phyloP scores from a whole-genome alignment of 805 yeast species.

The Torulaspora gathmanii region DNA sequence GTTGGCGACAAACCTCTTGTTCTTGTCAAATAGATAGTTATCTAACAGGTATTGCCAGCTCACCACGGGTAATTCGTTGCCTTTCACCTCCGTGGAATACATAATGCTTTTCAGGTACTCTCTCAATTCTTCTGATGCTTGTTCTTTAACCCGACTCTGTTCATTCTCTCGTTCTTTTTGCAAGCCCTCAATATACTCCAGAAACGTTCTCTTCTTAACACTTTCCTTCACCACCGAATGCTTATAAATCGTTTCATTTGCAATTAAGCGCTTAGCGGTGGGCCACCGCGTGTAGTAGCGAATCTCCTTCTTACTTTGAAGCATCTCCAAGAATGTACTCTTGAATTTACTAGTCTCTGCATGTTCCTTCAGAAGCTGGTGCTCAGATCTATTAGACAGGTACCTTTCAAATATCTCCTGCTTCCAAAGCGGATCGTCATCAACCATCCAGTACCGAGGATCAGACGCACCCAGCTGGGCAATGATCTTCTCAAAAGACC shows the following conservation, averaged over 20 bases:
- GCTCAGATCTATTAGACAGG: slow-evolving; percentile 46
- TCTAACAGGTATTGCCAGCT: slow-evolving; percentile 27
- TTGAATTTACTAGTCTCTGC: slow-evolving; percentile 52
- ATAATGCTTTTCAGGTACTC: slow-evolving; percentile 43
- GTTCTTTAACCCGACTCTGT: slow-evolving; percentile 35
- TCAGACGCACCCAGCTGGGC: slow-evolving; percentile 48
- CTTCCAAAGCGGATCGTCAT: slow-evolving; percentile 53
- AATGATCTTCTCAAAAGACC: slow-evolving; percentile 70
- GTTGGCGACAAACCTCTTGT: slow-evolving; percentile 54
- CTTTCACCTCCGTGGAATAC: slow-evolving; percentile 18
- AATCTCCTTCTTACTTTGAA: slow-evolving; percentile 43
- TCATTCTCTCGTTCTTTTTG: slow-evolving; percentile 29
- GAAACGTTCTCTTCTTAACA: slow-evolving; percentile 51
- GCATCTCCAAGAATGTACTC: slow-evolving; percentile 46
- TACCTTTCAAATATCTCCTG: slow-evolving; percentile 62
- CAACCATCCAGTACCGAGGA: slow-evolving; percentile 62
- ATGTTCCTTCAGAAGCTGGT: slow-evolving; percentile 50
- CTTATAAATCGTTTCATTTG: slow-evolving; percentile 61
- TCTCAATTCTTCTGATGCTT: slow-evolving; percentile 51
- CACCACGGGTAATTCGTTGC: slow-evolving; percentile 15
- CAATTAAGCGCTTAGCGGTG: slow-evolving; percentile 47
- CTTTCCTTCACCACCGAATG: slow-evolving; percentile 56
- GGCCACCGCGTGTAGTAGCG: slow-evolving; percentile 61
- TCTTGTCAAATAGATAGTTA: slow-evolving; percentile 37
- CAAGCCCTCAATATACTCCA: slow-evolving; percentile 44